Evolutionary conservation across 345 rosid species (phyloP).

Genomic region (Citrus glauca): DNA sequence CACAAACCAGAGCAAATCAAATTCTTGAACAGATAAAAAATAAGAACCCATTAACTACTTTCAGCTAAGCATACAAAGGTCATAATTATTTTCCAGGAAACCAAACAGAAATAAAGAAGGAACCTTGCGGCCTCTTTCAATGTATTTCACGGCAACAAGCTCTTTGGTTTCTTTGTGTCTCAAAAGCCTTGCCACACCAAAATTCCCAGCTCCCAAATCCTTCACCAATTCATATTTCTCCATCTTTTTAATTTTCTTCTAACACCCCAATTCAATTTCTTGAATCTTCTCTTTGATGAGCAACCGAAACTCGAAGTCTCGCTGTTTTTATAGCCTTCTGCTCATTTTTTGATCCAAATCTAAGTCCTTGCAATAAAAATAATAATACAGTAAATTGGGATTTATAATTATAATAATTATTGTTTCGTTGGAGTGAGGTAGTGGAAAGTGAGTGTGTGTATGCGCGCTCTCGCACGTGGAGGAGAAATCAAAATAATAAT

Average conservation of each 20-base stretch:
- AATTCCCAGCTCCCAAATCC: conserved; percentile 87
- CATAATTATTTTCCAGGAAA: not conserved
- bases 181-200: conserved; percentile 83
- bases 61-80: not conserved
- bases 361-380: too few species aligned
- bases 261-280: not conserved
- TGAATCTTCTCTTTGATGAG: not conserved
- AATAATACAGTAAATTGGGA: not conserved
- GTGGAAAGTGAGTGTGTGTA: not conserved
- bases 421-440: not conserved
- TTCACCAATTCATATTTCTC: conserved; percentile 77
- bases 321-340: not conserved
- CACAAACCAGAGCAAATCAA: not conserved
- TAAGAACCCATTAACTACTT: too few species aligned
- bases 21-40: too few species aligned
- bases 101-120: not conserved
- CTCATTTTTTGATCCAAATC: not conserved
- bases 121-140: conserved; percentile 88
- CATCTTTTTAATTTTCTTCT: conserved; percentile 24
- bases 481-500: not conserved
- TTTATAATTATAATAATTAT: not conserved
- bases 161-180: conserved; percentile 74
- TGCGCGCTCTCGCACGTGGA: conserved; percentile 14
- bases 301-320: not conserved
- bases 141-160: conserved; percentile 93